Evolutionary conservation across 2,329 filamentous ascomycete species (phyloP).

Genomic region (Xylaria sp.): DNA sequence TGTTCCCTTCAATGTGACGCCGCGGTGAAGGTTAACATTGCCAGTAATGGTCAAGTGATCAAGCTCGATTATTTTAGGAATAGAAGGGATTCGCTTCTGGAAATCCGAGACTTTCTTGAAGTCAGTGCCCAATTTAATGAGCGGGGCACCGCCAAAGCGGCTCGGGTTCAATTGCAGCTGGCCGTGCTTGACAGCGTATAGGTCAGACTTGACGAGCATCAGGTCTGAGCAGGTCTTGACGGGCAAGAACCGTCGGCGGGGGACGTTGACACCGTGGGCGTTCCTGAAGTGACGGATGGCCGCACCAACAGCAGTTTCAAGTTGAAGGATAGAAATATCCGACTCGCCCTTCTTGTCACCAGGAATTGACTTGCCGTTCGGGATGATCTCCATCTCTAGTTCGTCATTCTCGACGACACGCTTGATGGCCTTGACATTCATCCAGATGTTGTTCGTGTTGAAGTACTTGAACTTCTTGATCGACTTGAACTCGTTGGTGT

Average conservation of each 20-base stretch:
- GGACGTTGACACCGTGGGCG: constrained; percentile 98
- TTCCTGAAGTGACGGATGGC: constrained; percentile 99
- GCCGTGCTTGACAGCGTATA: constrained; percentile 98
- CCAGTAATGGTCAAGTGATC: constrained; percentile 98
- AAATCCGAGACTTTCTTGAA: constrained; percentile 99
- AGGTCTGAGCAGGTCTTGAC: constrained; percentile 99
- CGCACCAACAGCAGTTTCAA: constrained; percentile 97
- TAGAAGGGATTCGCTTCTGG: constrained; percentile 86
- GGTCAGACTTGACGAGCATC: constrained; percentile 99
- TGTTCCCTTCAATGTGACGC: constrained; percentile 95
- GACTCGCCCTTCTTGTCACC: constrained; percentile 99
- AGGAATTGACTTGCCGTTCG: constrained; percentile 98
- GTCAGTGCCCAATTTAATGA: constrained; percentile 98
- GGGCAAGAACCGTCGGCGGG: constrained; percentile 95
- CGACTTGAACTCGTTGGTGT: constrained; percentile 99
- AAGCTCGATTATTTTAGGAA: constrained; percentile 90
- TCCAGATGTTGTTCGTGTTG: constrained; percentile 99
- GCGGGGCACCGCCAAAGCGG: constrained; percentile 93
- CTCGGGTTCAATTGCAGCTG: constrained; percentile 96
- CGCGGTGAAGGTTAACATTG: constrained; percentile 94
- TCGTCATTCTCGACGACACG: constrained; percentile 98
- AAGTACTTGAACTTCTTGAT: constrained; percentile 99
- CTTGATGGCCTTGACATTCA: constrained; percentile 97
- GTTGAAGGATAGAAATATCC: constrained; percentile 95
- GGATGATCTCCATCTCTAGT: constrained; percentile 99